phyloP scores from a whole-genome alignment of 2,329 filamentous ascomycete species.

The Hypoxylon sp. region DNA sequence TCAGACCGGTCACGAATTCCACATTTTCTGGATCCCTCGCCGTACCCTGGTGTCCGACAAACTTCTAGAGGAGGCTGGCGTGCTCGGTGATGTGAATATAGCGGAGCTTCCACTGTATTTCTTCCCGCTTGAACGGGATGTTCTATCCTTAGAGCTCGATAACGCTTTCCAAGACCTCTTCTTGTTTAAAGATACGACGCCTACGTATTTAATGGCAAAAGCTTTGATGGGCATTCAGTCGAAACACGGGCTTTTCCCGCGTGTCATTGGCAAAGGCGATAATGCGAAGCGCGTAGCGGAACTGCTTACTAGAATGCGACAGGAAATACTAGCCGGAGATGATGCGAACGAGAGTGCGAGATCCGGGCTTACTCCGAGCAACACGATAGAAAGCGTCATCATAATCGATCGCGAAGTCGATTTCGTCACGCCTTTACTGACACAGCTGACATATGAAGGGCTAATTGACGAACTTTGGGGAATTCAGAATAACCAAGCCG shows the following conservation, averaged over 20 bases:
- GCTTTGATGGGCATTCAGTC: constrained; percentile 96
- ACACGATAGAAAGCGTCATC: constrained; percentile 89
- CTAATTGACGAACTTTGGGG: constrained; percentile 94
- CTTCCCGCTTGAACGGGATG: constrained; percentile 90
- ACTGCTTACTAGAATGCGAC: constrained; percentile 89
- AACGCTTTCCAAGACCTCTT: constrained; percentile 91
- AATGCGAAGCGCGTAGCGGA: constrained; percentile 92
- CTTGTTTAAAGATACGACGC: constrained; percentile 89
- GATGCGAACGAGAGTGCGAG: constrained; percentile 73
- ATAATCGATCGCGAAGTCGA: constrained; percentile 97
- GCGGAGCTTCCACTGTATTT: constrained; percentile 90
- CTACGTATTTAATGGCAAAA: constrained; percentile 89
- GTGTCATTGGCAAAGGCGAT: constrained; percentile 95
- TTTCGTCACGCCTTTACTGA: constrained; percentile 90
- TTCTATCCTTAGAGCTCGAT: constrained; percentile 91
- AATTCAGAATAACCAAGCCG: constrained; percentile 92
- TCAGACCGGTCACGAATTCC: constrained; percentile 94
- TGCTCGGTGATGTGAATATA: constrained; percentile 92
- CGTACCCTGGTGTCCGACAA: constrained; percentile 93
- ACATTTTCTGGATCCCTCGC: constrained; percentile 95
- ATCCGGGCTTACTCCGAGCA: constrained; percentile 85
- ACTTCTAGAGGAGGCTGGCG: constrained; percentile 91
- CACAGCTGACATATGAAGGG: constrained; percentile 96
- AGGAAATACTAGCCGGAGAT: constrained; percentile 87
- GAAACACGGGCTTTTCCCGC: constrained; percentile 91